These are phyloP conservation scores for Cladobotryum mycophilum DNA, from an alignment of 2,329 filamentous ascomycete genomes.

Conservation along the genomic window DNA sequence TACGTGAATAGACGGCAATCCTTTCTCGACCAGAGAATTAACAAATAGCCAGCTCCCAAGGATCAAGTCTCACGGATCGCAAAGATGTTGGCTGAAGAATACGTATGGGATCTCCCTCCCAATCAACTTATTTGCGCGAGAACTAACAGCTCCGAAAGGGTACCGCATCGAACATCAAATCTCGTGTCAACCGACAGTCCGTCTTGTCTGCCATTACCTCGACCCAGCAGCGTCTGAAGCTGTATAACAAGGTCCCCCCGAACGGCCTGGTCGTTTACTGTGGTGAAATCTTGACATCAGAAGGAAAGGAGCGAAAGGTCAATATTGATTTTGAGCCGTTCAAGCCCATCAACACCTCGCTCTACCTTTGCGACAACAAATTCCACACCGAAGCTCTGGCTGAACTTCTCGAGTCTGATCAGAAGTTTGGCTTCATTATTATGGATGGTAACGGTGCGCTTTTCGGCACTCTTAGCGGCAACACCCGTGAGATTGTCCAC, in stretches of 20 bases:
- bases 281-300: constrained; percentile 98
- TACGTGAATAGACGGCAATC: constrained; percentile 40
- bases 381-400: constrained; percentile 97
- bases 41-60: constrained; percentile 67
- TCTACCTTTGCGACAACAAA: constrained; percentile 99
- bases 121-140: neutral
- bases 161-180: constrained; percentile 99
- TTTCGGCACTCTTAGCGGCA: constrained; percentile 93
- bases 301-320: constrained; percentile 99
- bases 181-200: constrained; percentile 95
- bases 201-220: constrained; percentile 98
- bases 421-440: constrained; percentile 99
- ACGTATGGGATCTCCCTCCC: constrained; percentile 52
- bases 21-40: neutral
- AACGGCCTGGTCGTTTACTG: constrained; percentile 98
- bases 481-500: constrained; percentile 93
- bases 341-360: constrained; percentile 99
- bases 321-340: constrained; percentile 99
- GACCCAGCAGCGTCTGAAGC: constrained; percentile 96
- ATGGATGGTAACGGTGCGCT: constrained; percentile 99
- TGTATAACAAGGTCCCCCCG: constrained; percentile 97
- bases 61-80: constrained; percentile 93
- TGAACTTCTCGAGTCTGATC: constrained; percentile 95
- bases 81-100: constrained; percentile 99
- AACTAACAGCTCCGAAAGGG: constrained; percentile 48